Percentiles rank a stretch among this genome's conserved stretches.
phyloP scores from a whole-genome alignment of 192 early-diverging fungal species.

The Coemansia umbellata region DNA sequence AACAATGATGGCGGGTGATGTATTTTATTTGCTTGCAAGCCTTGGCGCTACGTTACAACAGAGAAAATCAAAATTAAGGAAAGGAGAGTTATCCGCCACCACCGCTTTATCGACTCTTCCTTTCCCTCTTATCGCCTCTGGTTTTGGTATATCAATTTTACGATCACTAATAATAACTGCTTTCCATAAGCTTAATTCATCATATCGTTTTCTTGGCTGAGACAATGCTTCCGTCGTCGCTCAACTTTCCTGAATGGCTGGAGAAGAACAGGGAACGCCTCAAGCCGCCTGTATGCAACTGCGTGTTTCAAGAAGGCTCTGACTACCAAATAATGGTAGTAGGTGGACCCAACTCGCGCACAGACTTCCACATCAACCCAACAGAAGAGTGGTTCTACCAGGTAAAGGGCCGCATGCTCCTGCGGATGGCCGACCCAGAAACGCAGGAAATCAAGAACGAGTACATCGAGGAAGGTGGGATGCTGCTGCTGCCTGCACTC shows the following conservation, averaged over 20 bases:
- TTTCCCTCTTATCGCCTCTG: too few relatives aligned
- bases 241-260: slow-evolving; percentile 92
- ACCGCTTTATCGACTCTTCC: too few relatives aligned
- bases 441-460: slow-evolving; percentile 70
- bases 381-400: slow-evolving; percentile 99
- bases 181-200: too few relatives aligned
- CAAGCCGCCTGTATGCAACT: slow-evolving; percentile 94
- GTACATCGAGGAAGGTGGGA: slow-evolving; percentile 86
- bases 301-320: slow-evolving; percentile 70
- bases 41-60: too few relatives aligned
- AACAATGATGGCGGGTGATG: too few relatives aligned
- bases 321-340: slow-evolving; percentile 93
- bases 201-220: too few relatives aligned
- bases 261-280: slow-evolving; percentile 75
- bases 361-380: slow-evolving; percentile 95
- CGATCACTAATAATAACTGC: too few relatives aligned
- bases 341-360: slow-evolving; percentile 90
- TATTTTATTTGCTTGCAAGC: too few relatives aligned
- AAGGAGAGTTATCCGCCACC: too few relatives aligned
- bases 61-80: neutral
- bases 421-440: slow-evolving; percentile 77
- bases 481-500: slow-evolving; percentile 91
- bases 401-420: slow-evolving; percentile 87
- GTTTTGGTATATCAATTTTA: too few relatives aligned
- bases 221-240: slow-evolving; percentile 61